These are phyloP conservation scores for Selenicereus undatus DNA, from an alignment of 148 eudicot genomes.

Conservation along the genomic window DNA sequence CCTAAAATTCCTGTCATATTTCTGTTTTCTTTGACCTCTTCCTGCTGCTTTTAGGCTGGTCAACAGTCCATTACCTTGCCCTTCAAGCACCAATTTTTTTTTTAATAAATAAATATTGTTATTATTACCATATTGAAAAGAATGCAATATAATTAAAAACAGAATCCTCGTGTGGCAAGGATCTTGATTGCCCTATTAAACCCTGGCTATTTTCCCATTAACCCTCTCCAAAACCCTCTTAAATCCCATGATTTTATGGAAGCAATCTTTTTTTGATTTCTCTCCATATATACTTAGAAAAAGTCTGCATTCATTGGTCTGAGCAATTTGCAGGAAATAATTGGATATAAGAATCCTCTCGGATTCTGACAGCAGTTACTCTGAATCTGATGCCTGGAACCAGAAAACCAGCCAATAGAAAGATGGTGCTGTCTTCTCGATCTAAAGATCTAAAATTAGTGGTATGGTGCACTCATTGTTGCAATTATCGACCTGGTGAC, in stretches of 20 bases:
- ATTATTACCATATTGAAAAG: no score
- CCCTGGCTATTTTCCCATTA: background rate
- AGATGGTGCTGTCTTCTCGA: background rate
- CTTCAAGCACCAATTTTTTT: background rate
- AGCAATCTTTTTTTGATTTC: background rate
- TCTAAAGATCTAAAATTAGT: background rate
- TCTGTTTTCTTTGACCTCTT: background rate
- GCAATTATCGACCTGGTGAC: constrained; percentile 1
- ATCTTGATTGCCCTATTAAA: background rate
- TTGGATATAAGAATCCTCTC: background rate
- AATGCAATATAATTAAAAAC: no score
- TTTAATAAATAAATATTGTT: background rate
- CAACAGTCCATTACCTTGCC: background rate
- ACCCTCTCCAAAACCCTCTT: background rate
- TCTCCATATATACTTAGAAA: background rate
- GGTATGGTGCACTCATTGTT: constrained; percentile 8
- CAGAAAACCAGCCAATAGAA: background rate
- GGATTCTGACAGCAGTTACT: background rate
- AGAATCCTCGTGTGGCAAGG: no score
- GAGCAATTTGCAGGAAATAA: background rate
- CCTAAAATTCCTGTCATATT: background rate
- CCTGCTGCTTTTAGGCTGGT: background rate
- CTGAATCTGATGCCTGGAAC: background rate
- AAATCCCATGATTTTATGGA: background rate
- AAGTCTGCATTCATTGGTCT: background rate